A percentile compares a stretch with the other conserved stretches of the same genome.
Conservation (phyloP, 495 filamentous ascomycete genomes). For the Lentithecium fluviatile region DNA sequence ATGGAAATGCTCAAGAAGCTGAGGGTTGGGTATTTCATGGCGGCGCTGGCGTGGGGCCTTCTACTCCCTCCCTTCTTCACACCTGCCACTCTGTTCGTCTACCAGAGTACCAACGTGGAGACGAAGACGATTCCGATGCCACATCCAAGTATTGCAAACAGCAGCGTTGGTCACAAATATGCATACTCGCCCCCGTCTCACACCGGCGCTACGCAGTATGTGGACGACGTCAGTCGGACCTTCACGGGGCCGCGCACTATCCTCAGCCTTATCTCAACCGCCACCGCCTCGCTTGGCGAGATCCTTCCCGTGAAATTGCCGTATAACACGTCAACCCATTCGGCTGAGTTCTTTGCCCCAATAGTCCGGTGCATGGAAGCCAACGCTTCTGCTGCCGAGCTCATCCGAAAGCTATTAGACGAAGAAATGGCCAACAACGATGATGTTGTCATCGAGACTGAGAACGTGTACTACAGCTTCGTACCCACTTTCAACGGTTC, state of each 20-base stretch:
- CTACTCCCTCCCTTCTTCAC: conserved; percentile 24
- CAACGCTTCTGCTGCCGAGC: background rate
- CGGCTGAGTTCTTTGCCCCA: conserved; percentile 15
- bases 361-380: conserved; percentile 16
- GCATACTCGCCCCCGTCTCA: conserved; percentile 19
- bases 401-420: conserved; percentile 1
- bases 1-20: conserved; percentile 14
- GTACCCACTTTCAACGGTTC: conserved; percentile 3
- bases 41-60: conserved; percentile 17
- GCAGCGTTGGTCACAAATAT: background rate
- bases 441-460: background rate
- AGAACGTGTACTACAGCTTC: conserved; percentile 14
- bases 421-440: conserved; percentile 12
- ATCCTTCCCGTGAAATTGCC: conserved; percentile 1
- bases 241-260: conserved; percentile 20
- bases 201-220: background rate
- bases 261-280: conserved; percentile 8
- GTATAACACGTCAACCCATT: conserved; percentile 8
- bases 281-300: conserved; percentile 21
- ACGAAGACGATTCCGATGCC: background rate
- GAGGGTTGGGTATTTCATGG: conserved; percentile 14
- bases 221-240: background rate
- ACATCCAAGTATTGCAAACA: conserved; percentile 12
- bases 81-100: conserved; percentile 16
- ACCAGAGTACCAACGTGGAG: conserved; percentile 1